These are phyloP conservation scores for Monilinia laxa DNA, from an alignment of 2,329 filamentous ascomycete species.

Conservation along the genomic window DNA sequence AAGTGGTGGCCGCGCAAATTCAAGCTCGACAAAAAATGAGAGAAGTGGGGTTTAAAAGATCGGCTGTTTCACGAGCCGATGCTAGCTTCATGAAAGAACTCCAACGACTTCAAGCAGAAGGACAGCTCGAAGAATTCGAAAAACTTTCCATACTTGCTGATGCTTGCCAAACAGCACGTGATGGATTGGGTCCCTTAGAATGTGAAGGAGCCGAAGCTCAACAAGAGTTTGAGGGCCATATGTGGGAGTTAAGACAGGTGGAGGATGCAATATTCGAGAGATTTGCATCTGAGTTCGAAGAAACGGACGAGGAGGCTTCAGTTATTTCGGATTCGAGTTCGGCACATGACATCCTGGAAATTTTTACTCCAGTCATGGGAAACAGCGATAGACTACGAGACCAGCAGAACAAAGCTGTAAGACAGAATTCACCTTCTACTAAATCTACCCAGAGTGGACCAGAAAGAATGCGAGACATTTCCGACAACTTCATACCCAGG, in stretches of 20 bases:
- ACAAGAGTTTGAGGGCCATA: conserved; percentile 28
- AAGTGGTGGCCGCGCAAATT: conserved; percentile 28
- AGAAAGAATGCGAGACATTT: background rate
- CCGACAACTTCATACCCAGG: accelerated
- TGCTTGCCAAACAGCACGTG: conserved; percentile 32
- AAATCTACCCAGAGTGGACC: background rate
- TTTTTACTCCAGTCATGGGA: background rate
- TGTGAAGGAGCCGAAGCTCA: conserved; percentile 32
- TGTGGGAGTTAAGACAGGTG: conserved; percentile 30
- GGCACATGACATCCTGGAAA: background rate
- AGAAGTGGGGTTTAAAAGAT: conserved; percentile 30
- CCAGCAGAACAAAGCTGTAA: background rate
- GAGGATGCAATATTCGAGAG: conserved; percentile 27
- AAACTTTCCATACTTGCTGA: conserved; percentile 25
- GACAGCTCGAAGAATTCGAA: conserved; percentile 24
- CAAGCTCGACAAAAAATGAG: conserved; percentile 32
- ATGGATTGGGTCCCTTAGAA: conserved; percentile 33
- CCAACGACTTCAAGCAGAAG: conserved; percentile 29
- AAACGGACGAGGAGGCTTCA: conserved; percentile 21
- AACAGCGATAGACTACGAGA: background rate
- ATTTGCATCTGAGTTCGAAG: conserved; percentile 29
- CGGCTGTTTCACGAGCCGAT: conserved; percentile 30
- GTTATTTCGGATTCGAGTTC: conserved; percentile 5
- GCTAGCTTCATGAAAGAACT: conserved; percentile 34
- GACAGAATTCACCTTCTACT: background rate